phyloP scores from a whole-genome alignment of 305 asterid species.

The Ajuga reptans region DNA sequence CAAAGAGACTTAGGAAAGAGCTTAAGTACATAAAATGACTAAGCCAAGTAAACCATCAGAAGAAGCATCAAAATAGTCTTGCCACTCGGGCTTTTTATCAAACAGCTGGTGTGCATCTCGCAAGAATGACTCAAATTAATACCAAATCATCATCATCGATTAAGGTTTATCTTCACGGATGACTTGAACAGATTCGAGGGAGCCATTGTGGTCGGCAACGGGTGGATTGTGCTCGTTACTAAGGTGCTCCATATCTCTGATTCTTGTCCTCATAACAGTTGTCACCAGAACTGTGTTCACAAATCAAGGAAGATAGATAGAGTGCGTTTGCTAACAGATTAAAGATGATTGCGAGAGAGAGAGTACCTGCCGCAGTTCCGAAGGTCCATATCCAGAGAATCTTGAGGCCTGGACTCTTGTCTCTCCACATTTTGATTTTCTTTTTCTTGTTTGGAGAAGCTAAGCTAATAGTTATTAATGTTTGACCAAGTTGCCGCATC shows the following conservation, averaged over 20 bases:
- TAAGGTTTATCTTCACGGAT: constrained; percentile 15
- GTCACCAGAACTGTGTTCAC: constrained; percentile 47
- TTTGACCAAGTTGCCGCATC: too few relatives aligned
- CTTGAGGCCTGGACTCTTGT: constrained; percentile 76
- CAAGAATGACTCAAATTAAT: background rate
- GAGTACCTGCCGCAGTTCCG: constrained; percentile 78
- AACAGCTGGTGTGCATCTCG: constrained; percentile 20
- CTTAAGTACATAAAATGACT: background rate
- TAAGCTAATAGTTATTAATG: too few relatives aligned
- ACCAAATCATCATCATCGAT: background rate
- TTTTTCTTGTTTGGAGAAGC: too few relatives aligned
- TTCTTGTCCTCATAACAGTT: constrained; percentile 55
- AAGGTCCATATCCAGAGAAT: constrained; percentile 85
- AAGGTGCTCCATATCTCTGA: constrained; percentile 60
- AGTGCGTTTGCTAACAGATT: background rate
- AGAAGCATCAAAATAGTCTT: background rate
- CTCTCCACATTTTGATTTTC: constrained; percentile 46
- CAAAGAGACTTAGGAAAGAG: background rate
- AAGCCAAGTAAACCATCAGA: background rate
- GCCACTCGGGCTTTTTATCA: constrained; percentile 23
- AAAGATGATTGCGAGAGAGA: background rate
- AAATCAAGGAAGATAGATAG: background rate
- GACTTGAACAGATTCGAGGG: constrained; percentile 14
- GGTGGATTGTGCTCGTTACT: constrained; percentile 31
- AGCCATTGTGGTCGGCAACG: background rate